Evolutionary conservation across 2,329 filamentous ascomycete species (phyloP).

Genomic region (Davidsoniella eucalypti): DNA sequence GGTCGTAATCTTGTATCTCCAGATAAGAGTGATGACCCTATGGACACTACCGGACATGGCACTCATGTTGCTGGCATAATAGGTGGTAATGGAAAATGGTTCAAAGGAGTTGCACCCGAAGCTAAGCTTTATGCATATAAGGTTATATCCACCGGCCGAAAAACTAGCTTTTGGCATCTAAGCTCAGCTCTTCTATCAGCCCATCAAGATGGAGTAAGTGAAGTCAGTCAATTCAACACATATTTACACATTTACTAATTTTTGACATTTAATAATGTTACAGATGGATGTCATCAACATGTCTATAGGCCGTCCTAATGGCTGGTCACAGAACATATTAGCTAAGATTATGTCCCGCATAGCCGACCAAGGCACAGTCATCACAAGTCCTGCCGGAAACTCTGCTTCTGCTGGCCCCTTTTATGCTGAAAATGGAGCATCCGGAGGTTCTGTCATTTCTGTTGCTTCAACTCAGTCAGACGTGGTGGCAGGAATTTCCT

Average conservation of each 20-base stretch:
- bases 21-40: no score
- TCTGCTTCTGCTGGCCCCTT: conserved; percentile 31
- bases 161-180: conserved; percentile 17
- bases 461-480: conserved; percentile 22
- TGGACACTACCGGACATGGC: conserved; percentile 18
- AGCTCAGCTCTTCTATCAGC: conserved; percentile 21
- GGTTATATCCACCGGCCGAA: conserved; percentile 1
- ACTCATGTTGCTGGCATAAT: conserved; percentile 21
- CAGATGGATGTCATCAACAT: conserved; percentile 20
- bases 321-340: conserved; percentile 26
- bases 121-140: conserved; percentile 14
- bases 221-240: not conserved
- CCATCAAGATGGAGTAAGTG: conserved; percentile 20
- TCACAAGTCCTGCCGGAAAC: conserved; percentile 36
- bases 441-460: conserved; percentile 25
- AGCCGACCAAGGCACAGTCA: conserved; percentile 29
- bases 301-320: conserved; percentile 19
- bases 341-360: conserved; percentile 25
- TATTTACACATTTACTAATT: conserved; percentile 14
- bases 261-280: no score
- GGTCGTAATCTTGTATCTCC: no score
- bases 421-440: conserved; percentile 24
- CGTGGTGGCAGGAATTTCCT: no score
- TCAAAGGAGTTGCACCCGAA: conserved; percentile 16
- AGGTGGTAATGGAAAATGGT: conserved; percentile 9